Percentiles rank a stretch among this genome's conserved stretches.
These are phyloP conservation scores for Globisporangium heterothallicum DNA, from an alignment of 352 stramenopile genomes.

Conservation along the genomic window DNA sequence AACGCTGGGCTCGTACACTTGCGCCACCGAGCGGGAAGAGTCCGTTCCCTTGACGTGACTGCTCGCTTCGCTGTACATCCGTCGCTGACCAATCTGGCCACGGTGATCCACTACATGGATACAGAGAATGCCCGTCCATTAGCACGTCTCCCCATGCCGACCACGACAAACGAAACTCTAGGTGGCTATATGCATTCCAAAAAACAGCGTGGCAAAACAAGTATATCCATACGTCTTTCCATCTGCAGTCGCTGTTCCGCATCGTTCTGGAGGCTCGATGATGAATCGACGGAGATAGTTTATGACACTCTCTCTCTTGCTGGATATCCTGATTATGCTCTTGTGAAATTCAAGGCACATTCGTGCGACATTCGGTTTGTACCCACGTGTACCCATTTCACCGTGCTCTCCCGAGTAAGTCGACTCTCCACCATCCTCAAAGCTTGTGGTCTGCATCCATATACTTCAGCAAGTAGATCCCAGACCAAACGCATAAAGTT, in stretches of 20 bases:
- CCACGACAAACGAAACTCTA: background rate
- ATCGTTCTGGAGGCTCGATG: no score
- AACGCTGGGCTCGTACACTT: slow-evolving; percentile 43
- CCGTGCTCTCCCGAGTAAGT: background rate
- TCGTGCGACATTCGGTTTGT: background rate
- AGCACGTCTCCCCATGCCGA: background rate
- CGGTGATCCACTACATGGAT: slow-evolving; percentile 6
- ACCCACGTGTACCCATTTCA: slow-evolving; percentile 4
- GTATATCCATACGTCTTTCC: background rate
- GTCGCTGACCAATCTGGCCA: slow-evolving; percentile 15
- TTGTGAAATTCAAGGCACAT: background rate
- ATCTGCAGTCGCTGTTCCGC: slow-evolving; percentile 7
- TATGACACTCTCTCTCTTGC: no score
- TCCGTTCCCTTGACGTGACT: slow-evolving; percentile 16
- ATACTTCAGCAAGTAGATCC: background rate
- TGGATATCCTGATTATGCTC: no score
- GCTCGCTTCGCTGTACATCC: slow-evolving; percentile 20
- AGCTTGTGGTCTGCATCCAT: background rate
- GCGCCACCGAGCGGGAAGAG: slow-evolving; percentile 21
- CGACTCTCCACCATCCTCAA: background rate
- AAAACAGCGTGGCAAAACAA: no score
- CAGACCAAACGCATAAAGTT: background rate
- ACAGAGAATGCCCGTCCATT: background rate
- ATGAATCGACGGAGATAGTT: no score
- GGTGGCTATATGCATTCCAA: background rate